phyloP scores from a whole-genome alignment of 768 basidiomycete species.

The Gloeopeniophorella convolvens region DNA sequence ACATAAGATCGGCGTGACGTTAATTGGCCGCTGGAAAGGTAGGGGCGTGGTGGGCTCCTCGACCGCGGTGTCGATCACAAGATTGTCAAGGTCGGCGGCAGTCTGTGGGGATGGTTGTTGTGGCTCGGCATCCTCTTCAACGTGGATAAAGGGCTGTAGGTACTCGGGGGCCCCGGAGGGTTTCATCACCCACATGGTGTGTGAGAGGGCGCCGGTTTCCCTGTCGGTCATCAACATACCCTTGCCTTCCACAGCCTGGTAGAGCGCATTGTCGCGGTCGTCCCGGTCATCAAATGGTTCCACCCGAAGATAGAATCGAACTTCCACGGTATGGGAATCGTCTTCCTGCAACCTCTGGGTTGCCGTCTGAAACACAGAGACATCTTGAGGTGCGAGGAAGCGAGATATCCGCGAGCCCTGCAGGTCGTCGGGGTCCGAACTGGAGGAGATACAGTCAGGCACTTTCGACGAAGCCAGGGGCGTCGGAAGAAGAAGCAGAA shows the following conservation, averaged over 20 bases:
- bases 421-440: slow-evolving; percentile 76
- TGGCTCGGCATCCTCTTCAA: slow-evolving; percentile 40
- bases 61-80: neutral
- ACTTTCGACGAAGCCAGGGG: slow-evolving; percentile 16
- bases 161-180: slow-evolving; percentile 68
- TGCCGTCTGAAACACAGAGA: slow-evolving; percentile 79
- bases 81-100: slow-evolving; percentile 18
- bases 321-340: slow-evolving; percentile 91
- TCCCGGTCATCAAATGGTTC: slow-evolving; percentile 53
- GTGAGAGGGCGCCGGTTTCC: slow-evolving; percentile 78
- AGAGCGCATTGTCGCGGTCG: slow-evolving; percentile 43
- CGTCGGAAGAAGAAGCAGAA: neutral
- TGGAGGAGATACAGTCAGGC: slow-evolving; percentile 29
- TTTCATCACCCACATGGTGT: slow-evolving; percentile 98
- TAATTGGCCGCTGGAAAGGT: slow-evolving; percentile 72
- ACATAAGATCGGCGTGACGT: slow-evolving; percentile 80
- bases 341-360: slow-evolving; percentile 81
- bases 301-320: slow-evolving; percentile 80
- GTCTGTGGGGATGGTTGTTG: slow-evolving; percentile 37
- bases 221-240: slow-evolving; percentile 98
- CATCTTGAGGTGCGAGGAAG: slow-evolving; percentile 73
- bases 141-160: slow-evolving; percentile 54
- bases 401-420: slow-evolving; percentile 75
- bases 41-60: slow-evolving; percentile 53
- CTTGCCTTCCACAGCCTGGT: slow-evolving; percentile 91